These are phyloP conservation scores for Kluyveromyces siamensis DNA, from an alignment of 805 yeast genomes.

Conservation along the genomic window DNA sequence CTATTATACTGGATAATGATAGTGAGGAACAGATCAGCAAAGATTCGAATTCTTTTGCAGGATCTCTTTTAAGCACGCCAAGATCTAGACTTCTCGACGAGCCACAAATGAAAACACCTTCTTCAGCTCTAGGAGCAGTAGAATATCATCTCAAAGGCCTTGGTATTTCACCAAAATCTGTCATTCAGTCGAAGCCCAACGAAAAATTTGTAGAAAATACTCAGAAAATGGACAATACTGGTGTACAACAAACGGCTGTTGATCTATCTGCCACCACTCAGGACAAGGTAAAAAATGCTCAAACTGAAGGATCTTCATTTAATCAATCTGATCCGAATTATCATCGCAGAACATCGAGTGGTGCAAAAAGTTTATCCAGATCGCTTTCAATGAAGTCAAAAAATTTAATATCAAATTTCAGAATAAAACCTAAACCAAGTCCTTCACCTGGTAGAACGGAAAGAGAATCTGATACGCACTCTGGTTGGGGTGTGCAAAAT, in stretches of 20 bases:
- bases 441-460: conserved; percentile 1
- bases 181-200: background rate
- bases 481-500: conserved; percentile 27
- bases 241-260: background rate
- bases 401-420: conserved; percentile 18
- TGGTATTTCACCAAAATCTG: background rate
- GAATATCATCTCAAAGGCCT: background rate
- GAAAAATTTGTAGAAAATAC: background rate
- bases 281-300: background rate
- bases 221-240: background rate
- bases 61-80: background rate
- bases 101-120: background rate
- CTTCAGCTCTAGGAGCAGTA: background rate
- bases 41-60: background rate
- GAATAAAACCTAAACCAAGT: conserved; percentile 10
- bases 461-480: conserved; percentile 20
- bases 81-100: background rate
- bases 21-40: background rate
- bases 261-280: background rate
- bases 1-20: conserved; percentile 9
- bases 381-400: conserved; percentile 28
- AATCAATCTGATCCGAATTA: conserved; percentile 1
- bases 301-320: background rate
- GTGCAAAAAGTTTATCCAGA: conserved; percentile 19
- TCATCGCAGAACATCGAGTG: conserved; percentile 8